phyloP scores from a whole-genome alignment of 768 basidiomycete species.

The Leccinum pellstonianum region DNA sequence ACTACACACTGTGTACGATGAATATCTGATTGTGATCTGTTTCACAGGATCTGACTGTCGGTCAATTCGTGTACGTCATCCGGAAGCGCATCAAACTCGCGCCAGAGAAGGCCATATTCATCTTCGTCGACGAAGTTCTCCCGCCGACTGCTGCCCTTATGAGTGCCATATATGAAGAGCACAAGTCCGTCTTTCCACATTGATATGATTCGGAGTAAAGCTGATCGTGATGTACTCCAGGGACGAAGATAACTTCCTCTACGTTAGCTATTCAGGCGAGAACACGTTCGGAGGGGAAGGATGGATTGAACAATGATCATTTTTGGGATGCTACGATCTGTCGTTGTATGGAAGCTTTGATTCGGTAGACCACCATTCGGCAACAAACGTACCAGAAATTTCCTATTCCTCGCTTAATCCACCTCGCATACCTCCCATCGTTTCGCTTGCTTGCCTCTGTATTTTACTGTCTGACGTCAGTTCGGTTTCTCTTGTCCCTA shows the following conservation, averaged over 20 bases:
- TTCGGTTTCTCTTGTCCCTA: constrained; percentile 5
- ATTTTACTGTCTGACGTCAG: constrained; percentile 24
- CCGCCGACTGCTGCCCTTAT: constrained; percentile 98
- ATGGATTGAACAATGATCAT: constrained; percentile 34
- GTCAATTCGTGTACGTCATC: constrained; percentile 99
- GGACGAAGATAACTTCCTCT: constrained; percentile 99
- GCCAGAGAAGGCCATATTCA: constrained; percentile 99
- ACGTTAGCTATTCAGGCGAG: constrained; percentile 98
- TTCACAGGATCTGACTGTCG: constrained; percentile 87
- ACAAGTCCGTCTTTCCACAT: constrained; percentile 70
- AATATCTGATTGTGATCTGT: constrained; percentile 24
- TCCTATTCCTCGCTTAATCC: constrained; percentile 16
- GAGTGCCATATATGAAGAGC: constrained; percentile 99
- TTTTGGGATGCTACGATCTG: constrained; percentile 21
- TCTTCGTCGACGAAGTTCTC: constrained; percentile 98
- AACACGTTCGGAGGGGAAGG: constrained; percentile 76
- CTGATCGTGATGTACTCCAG: constrained; percentile 44
- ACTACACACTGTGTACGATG: constrained; percentile 15
- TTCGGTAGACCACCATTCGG: constrained; percentile 29
- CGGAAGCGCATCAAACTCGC: constrained; percentile 99
- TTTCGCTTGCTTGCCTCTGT: constrained; percentile 28
- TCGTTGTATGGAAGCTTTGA: constrained; percentile 20
- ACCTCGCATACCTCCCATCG: constrained; percentile 26
- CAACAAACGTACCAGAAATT: constrained; percentile 26
- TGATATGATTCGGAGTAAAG: constrained; percentile 4